phyloP scores from a whole-genome alignment of 1,284 basidiomycete species.

The Ceratobasidium sp. region DNA sequence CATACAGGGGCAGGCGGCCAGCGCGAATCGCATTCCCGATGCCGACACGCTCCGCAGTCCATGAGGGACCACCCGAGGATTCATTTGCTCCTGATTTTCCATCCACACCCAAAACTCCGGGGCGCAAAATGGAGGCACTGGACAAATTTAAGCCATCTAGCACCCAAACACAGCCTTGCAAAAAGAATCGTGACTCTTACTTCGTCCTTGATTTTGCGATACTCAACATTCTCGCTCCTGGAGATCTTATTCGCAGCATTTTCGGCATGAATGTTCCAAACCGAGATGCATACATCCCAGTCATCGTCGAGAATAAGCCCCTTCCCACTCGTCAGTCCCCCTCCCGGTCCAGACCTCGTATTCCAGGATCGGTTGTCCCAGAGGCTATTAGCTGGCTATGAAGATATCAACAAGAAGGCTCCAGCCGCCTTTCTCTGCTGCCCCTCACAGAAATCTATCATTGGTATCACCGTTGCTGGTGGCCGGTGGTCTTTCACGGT shows the following conservation, averaged over 20 bases:
- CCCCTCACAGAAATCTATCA: background rate
- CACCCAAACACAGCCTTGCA: background rate
- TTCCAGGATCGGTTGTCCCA: background rate
- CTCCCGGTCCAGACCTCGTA: background rate
- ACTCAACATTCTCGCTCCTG: background rate
- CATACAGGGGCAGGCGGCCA: too few species aligned
- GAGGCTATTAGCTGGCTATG: background rate
- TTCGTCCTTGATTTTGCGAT: background rate
- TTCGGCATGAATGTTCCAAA: background rate
- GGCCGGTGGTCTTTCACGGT: background rate
- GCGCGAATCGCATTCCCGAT: too few species aligned
- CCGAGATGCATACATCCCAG: background rate
- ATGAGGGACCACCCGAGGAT: too few species aligned
- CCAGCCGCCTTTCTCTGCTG: background rate
- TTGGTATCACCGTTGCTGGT: background rate
- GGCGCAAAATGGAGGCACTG: too few species aligned
- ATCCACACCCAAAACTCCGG: too few species aligned
- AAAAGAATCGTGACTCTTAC: background rate
- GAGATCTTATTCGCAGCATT: background rate
- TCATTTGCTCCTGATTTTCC: too few species aligned
- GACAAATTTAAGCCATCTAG: too few species aligned
- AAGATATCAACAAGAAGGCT: background rate
- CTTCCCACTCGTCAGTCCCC: background rate
- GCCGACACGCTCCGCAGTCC: too few species aligned
- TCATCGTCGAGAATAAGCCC: background rate